Evolutionary conservation across 805 yeast species (phyloP).

Genomic region (Torulaspora delbrueckii): DNA sequence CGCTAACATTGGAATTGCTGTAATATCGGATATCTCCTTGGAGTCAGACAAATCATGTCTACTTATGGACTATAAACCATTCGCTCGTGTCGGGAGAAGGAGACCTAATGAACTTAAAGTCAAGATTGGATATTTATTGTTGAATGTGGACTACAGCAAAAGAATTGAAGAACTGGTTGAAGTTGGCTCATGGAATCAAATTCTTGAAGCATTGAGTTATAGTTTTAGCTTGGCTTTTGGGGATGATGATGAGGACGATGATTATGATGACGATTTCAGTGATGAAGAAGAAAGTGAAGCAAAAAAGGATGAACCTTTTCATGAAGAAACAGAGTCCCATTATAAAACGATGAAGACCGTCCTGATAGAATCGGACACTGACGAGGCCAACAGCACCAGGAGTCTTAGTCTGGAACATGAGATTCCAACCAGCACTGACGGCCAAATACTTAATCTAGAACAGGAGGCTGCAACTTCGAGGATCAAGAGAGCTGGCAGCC

Average conservation of each 20-base stretch:
- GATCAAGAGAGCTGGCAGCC: background rate
- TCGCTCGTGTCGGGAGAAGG: conserved; percentile 19
- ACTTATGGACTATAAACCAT: conserved; percentile 21
- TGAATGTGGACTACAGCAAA: conserved; percentile 32
- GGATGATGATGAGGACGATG: conserved; percentile 29
- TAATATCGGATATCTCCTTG: conserved; percentile 28
- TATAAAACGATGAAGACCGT: conserved; percentile 15
- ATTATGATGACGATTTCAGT: conserved; percentile 10
- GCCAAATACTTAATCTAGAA: background rate
- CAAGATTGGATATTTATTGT: conserved; percentile 28
- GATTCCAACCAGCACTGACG: background rate
- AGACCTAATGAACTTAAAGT: conserved; percentile 29
- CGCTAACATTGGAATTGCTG: conserved; percentile 19
- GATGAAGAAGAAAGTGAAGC: conserved; percentile 1
- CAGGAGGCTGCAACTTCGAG: background rate
- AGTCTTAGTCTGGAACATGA: background rate
- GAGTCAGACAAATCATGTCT: conserved; percentile 24
- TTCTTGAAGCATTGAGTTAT: conserved; percentile 31
- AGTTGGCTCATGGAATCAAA: conserved; percentile 25
- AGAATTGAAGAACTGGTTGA: conserved; percentile 30
- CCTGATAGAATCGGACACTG: conserved; percentile 11
- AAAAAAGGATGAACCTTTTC: background rate
- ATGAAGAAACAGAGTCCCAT: conserved; percentile 1
- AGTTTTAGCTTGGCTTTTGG: conserved; percentile 31
- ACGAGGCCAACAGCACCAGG: background rate